Evolutionary conservation across 208 protist genomes (phyloP).

Genomic region (Acanthamoeba lenticulata): DNA sequence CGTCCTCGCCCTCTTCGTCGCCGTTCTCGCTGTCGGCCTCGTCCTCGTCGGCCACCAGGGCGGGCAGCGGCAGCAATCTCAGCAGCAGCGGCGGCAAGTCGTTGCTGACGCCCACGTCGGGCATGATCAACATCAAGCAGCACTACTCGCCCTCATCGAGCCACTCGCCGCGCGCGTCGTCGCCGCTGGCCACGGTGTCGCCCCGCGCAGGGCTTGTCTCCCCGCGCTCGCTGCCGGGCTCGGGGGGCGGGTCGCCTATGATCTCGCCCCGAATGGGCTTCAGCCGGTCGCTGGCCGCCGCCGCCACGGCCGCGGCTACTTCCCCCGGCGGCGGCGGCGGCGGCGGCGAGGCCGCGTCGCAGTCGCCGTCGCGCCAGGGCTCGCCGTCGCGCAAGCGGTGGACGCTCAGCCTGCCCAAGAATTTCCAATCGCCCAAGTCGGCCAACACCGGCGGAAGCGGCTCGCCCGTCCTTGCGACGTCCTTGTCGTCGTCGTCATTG

Average conservation of each 20-base stretch:
- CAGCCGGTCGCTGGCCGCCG: background rate
- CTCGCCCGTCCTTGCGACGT: background rate
- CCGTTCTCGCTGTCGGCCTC: background rate
- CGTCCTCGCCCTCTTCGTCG: background rate
- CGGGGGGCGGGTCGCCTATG: background rate
- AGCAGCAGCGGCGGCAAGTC: background rate
- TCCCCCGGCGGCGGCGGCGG: background rate
- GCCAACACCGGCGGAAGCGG: background rate
- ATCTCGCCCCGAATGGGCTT: background rate
- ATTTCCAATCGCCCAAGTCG: background rate
- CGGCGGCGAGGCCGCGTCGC: background rate
- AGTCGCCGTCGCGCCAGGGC: background rate
- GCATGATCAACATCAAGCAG: background rate
- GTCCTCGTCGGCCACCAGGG: background rate
- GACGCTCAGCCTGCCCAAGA: slow-evolving; percentile 9
- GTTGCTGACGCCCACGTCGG: background rate
- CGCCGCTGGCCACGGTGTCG: background rate
- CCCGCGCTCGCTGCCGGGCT: background rate
- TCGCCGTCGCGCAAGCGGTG: background rate
- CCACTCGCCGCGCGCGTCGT: background rate
- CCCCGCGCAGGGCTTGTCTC: background rate
- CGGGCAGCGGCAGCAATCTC: background rate
- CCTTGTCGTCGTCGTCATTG: background rate
- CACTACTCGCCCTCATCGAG: background rate
- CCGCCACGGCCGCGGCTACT: background rate